A percentile compares a stretch with the other conserved stretches of the same genome.
Evolutionary conservation across 2,329 filamentous ascomycete species (phyloP).

Genomic region (Fusarium euwallaceae): DNA sequence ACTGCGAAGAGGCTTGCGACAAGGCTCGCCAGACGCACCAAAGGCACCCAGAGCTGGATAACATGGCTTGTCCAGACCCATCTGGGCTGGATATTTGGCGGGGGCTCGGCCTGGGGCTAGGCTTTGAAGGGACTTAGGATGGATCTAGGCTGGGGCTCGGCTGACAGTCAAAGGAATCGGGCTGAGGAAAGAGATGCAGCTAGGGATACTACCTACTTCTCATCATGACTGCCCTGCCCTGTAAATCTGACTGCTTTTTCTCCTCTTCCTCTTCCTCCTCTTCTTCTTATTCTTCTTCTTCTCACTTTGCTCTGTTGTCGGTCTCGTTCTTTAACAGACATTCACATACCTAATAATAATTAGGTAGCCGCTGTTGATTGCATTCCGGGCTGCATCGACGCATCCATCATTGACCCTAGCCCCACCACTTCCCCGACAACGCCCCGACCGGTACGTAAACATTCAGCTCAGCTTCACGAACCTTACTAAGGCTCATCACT

Average conservation of each 20-base stretch:
- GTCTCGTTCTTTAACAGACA: neutral
- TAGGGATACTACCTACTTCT: neutral
- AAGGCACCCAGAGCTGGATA: slow-evolving; percentile 18
- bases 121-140: slow-evolving; percentile 27
- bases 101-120: slow-evolving; percentile 39
- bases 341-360: neutral
- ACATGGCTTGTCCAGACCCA: slow-evolving; percentile 35
- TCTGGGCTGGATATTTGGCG: slow-evolving; percentile 39
- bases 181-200: slow-evolving; percentile 25
- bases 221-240: slow-evolving; percentile 2
- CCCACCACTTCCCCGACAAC: neutral
- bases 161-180: slow-evolving; percentile 27
- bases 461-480: neutral
- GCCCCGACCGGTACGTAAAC: neutral
- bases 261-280: slow-evolving; percentile 3
- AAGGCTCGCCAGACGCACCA: neutral
- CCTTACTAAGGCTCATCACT: neutral
- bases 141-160: slow-evolving; percentile 35
- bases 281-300: neutral
- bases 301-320: neutral
- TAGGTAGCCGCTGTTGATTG: neutral
- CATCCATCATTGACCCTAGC: neutral
- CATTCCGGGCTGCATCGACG: neutral
- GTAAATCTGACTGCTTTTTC: neutral
- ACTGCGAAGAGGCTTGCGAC: slow-evolving; percentile 22